Conservation (phyloP, 768 basidiomycete genomes). For the Glaciozyma antarctica region DNA sequence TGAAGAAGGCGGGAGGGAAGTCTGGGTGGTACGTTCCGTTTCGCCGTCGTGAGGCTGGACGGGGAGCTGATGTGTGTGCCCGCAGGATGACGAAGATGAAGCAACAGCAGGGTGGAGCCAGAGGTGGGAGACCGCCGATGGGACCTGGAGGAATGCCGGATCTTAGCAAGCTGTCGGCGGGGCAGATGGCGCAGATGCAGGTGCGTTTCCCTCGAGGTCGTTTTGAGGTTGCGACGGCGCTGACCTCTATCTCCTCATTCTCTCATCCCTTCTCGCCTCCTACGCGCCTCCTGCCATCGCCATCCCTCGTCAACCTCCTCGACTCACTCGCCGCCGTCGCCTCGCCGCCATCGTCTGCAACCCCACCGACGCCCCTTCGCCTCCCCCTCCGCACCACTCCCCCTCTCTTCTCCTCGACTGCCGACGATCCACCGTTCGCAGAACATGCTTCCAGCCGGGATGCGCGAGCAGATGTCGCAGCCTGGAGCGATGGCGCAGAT, state of each 20-base stretch:
- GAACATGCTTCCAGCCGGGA: constrained; percentile 89
- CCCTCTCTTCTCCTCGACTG: neutral
- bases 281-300: neutral
- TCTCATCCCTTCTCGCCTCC: neutral
- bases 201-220: constrained; percentile 43
- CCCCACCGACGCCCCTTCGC: neutral
- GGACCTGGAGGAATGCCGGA: constrained; percentile 30
- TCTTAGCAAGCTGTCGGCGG: constrained; percentile 57
- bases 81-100: constrained; percentile 91
- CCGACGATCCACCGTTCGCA: constrained; percentile 37
- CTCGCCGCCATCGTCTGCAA: neutral
- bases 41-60: neutral
- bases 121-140: constrained; percentile 8
- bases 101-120: constrained; percentile 59
- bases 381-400: constrained; percentile 5
- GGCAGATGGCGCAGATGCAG: constrained; percentile 91
- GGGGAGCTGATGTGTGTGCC: constrained; percentile 37
- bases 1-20: constrained; percentile 94
- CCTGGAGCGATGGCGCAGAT: constrained; percentile 42
- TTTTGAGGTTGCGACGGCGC: neutral
- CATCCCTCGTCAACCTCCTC: constrained; percentile 2
- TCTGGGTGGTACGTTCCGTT: constrained; percentile 64
- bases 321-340: constrained; percentile 10
- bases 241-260: neutral
- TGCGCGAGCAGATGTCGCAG: constrained; percentile 38